Evolutionary conservation across 2,329 filamentous ascomycete species (phyloP), one percentile per base, ranked within the genome.

Genomic region (Fusarium aywerte): DNA sequence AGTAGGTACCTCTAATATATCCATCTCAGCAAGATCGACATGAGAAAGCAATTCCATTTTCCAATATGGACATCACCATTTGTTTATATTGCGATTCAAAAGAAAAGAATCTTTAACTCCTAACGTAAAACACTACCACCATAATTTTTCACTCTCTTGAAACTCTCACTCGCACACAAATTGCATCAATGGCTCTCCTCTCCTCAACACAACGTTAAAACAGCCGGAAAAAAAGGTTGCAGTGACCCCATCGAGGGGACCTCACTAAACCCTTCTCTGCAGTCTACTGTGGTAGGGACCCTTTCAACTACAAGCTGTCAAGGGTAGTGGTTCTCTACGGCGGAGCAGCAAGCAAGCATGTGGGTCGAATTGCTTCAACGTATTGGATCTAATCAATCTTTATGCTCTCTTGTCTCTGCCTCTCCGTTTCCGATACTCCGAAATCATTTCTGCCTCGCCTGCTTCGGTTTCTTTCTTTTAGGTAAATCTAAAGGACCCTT

Each of bases 301-400:
- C 44, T 54, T 57, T 42, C 20, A 52, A 44, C 36, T 44, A 27
- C 23, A 52, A 52, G 32, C n/a, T n/a, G 20, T 25, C 57, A 36
- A 62, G 57, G 62, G 57, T 48, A 57, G 35, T 23, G 32, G 43
- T 38, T 43, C 47, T 44, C 32, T 39, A 44, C 21, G 38, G 62
- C 50, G 52, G 61, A 65, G 61, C 13, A 33, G 39, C 35, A 21
- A 33, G 12, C 33, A 33, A 54, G 43, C 67, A 67, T 69, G 29
- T 67, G 48, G 62, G 51, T n/a, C 62, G 62, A 61, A 65, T 67
- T 44, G 48, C 31, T 43, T 40, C 33, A 35, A 56, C 35, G 44
- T 38, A 67, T 55, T 69, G 58, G 48, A 69, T 69, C 67, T 69
- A 69, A 69, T 69, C 67, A 67, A 69, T 69, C 67, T 67, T 32